Evolutionary conservation across 2,329 filamentous ascomycete species (phyloP), one percentile per base, ranked within the genome.

Genomic region (Venturiaceae sp.): DNA sequence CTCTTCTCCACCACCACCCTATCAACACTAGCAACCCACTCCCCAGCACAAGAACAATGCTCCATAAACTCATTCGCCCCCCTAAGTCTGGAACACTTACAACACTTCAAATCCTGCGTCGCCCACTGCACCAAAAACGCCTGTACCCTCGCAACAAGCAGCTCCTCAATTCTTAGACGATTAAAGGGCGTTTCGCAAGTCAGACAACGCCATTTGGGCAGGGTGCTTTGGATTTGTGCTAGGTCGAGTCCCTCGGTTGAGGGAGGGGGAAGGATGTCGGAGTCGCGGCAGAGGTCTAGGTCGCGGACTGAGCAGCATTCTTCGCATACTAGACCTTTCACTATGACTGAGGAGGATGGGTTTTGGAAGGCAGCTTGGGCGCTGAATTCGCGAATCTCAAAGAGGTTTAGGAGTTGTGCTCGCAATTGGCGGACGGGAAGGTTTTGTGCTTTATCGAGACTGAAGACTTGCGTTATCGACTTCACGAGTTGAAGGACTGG

Each of bases 341-440:
- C 76, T 3, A 39, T n/a, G 3, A 97, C 80, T 47, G 80, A 85
- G 58, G 87, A 84, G 55, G 84, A 88, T 0, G 94, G 92, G 69
- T 97, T 97, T 61, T 83, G 78, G 71, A 97, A 99, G 3, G 85
- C 81, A n/a, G 88, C 92, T 58, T 92, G 90, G 57, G 86, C 81
- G 70, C 86, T 88, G 76, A 99, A 99, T 72, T 99, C 94, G 65
- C 91, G 88, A 57, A 99, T 85, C 59, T 99, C 94, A 71, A 99
- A 96, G 56, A 97, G 80, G 9, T 86, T 82, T 0, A 99, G 82
- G 0, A 99, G 79, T 61, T 97, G 92, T 65, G 95, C 95, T 57
- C 95, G 85, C 0, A 99, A 80, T 1, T 95, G 78, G 5, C 94
- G 85, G 2, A 90, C 91, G 72, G 97, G 92, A 53, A 95, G 83